A percentile compares a stretch with the other conserved stretches of the same genome.
Evolutionary conservation across 1,284 basidiomycete genomes (phyloP).

Genomic region (Rhodotorula sp.): DNA sequence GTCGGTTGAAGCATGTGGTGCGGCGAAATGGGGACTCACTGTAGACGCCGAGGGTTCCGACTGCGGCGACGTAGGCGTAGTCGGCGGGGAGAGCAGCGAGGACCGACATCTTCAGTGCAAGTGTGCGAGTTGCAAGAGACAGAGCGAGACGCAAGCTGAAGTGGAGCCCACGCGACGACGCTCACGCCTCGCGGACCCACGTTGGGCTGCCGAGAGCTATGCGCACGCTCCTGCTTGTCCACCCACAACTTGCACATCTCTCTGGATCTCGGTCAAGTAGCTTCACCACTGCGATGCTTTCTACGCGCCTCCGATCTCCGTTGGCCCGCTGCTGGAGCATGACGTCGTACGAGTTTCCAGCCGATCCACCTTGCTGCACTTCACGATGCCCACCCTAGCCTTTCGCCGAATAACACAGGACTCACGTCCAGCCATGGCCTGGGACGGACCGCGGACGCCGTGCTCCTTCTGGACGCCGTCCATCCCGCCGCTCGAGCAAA

Average conservation of each 20-base stretch:
- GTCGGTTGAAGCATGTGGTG: neutral
- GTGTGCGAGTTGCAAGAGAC: neutral
- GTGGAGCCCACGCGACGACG: no score
- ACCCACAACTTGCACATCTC: neutral
- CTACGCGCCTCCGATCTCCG: neutral
- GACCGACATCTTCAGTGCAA: conserved; percentile 13
- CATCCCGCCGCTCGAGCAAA: conserved; percentile 14
- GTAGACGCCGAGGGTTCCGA: conserved; percentile 22
- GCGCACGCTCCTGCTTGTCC: no score
- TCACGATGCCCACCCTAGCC: neutral
- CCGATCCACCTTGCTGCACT: neutral
- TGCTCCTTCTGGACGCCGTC: conserved; percentile 30
- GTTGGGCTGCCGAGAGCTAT: no score
- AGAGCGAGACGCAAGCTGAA: no score
- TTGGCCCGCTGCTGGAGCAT: neutral
- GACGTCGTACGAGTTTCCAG: neutral
- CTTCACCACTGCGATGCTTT: no score
- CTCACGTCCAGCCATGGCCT: neutral
- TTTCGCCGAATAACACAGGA: no score
- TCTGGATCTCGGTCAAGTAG: neutral
- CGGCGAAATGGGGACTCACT: neutral
- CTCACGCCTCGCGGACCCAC: no score
- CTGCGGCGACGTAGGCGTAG: conserved; percentile 23
- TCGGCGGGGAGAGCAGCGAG: conserved; percentile 11
- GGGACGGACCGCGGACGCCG: conserved; percentile 15